Conservation (phyloP, 2,329 filamentous ascomycete species). For the Trichoderma sp. region DNA sequence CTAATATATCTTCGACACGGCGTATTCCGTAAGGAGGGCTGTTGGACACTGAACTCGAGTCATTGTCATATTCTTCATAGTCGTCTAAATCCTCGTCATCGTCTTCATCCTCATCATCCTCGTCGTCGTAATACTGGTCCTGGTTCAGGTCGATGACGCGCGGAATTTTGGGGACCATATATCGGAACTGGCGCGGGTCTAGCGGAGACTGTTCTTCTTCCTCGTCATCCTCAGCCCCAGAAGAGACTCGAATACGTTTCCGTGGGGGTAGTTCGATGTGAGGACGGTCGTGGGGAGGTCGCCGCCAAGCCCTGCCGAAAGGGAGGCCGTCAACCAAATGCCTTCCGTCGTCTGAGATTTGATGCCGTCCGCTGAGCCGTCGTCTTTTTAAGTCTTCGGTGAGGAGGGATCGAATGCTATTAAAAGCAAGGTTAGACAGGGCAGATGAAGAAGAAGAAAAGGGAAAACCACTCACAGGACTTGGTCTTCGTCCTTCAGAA, state of each 20-base stretch:
- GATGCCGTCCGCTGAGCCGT: conserved; percentile 71
- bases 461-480: conserved; percentile 62
- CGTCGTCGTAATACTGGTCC: conserved; percentile 22
- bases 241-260: conserved; percentile 60
- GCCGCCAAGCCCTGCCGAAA: conserved; percentile 73
- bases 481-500: conserved; percentile 81
- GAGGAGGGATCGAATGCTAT: conserved; percentile 74
- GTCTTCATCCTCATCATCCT: conserved; percentile 22
- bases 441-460: background rate
- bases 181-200: background rate
- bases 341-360: conserved; percentile 75
- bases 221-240: conserved; percentile 39
- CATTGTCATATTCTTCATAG: background rate
- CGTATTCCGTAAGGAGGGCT: background rate
- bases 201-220: conserved; percentile 27
- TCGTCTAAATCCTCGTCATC: conserved; percentile 24
- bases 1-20: background rate
- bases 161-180: background rate
- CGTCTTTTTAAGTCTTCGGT: conserved; percentile 71
- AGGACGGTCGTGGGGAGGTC: conserved; percentile 59
- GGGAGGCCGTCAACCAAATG: conserved; percentile 83
- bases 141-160: conserved; percentile 28
- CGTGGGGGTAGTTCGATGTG: conserved; percentile 68
- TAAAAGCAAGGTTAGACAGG: background rate
- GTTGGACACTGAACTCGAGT: background rate